These are phyloP conservation scores for Rhizopogon vulgaris DNA, from an alignment of 768 basidiomycete species.

Conservation along the genomic window DNA sequence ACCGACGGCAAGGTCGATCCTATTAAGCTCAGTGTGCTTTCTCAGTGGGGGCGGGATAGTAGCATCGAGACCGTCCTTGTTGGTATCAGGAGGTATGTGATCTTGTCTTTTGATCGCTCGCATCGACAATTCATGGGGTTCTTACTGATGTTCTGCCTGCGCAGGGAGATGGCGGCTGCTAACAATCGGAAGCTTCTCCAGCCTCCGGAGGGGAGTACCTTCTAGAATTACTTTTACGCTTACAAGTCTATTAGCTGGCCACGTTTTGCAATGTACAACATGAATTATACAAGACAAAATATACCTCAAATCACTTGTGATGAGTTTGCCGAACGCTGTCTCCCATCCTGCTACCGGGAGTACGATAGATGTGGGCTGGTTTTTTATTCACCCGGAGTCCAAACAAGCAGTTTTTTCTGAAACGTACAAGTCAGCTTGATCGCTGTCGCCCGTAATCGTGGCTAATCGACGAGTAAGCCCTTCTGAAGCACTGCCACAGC, in stretches of 20 bases:
- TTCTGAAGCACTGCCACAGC: too few relatives aligned
- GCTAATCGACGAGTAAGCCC: too few relatives aligned
- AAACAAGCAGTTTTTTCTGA: too few relatives aligned
- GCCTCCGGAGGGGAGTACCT: slow-evolving; percentile 81
- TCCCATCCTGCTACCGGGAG: too few relatives aligned
- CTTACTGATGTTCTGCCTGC: slow-evolving; percentile 2
- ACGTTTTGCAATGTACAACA: neutral
- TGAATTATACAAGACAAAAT: neutral
- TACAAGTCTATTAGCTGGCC: neutral
- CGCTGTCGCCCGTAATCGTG: too few relatives aligned
- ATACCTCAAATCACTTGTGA: neutral
- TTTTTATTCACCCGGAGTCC: too few relatives aligned
- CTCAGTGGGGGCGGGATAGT: slow-evolving; percentile 66
- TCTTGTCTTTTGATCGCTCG: neutral
- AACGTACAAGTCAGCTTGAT: too few relatives aligned
- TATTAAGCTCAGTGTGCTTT: slow-evolving; percentile 62
- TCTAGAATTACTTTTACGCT: slow-evolving; percentile 29
- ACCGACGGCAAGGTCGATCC: slow-evolving; percentile 74
- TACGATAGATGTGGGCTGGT: too few relatives aligned
- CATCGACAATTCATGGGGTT: neutral
- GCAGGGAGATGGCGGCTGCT: slow-evolving; percentile 91
- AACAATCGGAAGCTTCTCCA: slow-evolving; percentile 92
- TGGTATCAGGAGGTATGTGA: slow-evolving; percentile 76
- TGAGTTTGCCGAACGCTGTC: neutral
- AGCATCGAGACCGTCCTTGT: slow-evolving; percentile 88